Conservation (phyloP, 441 rosid genomes). For the Corymbia citriodora region DNA sequence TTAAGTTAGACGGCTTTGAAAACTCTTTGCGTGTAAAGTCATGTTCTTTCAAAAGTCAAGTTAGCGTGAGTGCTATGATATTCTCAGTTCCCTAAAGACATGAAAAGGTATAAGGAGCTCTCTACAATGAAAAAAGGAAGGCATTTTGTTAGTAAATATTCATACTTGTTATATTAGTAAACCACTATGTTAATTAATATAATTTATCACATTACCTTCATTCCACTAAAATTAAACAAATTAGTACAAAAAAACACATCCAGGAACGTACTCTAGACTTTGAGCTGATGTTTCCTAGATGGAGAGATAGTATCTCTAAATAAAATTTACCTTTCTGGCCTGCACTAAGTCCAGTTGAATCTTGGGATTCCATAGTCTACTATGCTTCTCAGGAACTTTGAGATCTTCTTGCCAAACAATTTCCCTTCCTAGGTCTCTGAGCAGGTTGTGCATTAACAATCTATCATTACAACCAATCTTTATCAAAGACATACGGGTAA, state of each 20-base stretch:
- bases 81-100: not conserved
- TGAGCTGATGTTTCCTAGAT: too few relatives aligned
- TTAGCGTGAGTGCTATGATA: not conserved
- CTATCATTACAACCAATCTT: not conserved
- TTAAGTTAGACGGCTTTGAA: not conserved
- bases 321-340: not conserved
- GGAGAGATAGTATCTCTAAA: not conserved
- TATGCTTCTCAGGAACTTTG: not conserved
- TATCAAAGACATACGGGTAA: not conserved
- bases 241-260: not conserved
- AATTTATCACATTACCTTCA: not conserved
- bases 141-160: not conserved
- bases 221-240: not conserved
- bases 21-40: not conserved
- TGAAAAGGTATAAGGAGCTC: not conserved
- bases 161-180: not conserved
- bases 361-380: not conserved
- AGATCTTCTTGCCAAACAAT: not conserved
- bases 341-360: not conserved
- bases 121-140: accelerated
- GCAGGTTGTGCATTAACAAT: not conserved
- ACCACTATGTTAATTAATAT: too few relatives aligned
- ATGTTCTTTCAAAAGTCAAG: not conserved
- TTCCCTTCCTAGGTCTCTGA: not conserved
- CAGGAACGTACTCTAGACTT: not conserved